Conservation (phyloP, 2,329 filamentous ascomycete species). For the Apiospora marii region DNA sequence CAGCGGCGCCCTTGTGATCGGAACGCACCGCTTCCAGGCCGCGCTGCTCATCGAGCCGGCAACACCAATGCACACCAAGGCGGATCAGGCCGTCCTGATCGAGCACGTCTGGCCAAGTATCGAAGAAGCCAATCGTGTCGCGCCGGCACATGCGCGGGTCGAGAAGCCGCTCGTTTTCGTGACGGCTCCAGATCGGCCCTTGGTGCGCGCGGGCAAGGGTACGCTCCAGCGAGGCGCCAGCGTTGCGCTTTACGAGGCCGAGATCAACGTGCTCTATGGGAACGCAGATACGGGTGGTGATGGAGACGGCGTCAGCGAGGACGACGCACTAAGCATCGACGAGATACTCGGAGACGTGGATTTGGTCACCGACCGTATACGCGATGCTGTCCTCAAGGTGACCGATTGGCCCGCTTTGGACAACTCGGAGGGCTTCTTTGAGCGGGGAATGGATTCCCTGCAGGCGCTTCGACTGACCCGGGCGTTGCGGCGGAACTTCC, state of each 20-base stretch:
- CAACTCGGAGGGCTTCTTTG: background rate
- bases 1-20: constrained; percentile 54
- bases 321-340: no score
- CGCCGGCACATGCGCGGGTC: constrained; percentile 50
- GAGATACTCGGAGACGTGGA: background rate
- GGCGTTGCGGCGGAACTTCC: background rate
- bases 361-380: background rate
- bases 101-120: constrained; percentile 54
- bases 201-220: constrained; percentile 4
- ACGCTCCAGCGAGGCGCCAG: background rate
- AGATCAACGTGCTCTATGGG: background rate
- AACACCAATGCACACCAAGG: constrained; percentile 33
- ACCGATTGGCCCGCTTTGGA: background rate
- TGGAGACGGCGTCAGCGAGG: background rate
- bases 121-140: constrained; percentile 50
- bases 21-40: constrained; percentile 54
- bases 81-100: constrained; percentile 43
- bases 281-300: background rate
- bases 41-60: constrained; percentile 56
- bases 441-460: constrained; percentile 28
- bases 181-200: background rate
- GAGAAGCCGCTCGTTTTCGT: constrained; percentile 3
- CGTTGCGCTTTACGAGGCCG: background rate
- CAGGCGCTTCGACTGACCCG: constrained; percentile 25
- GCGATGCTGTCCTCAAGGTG: background rate